Conservation (phyloP, 208 protist species). For the Wallacemonas rigidus region DNA sequence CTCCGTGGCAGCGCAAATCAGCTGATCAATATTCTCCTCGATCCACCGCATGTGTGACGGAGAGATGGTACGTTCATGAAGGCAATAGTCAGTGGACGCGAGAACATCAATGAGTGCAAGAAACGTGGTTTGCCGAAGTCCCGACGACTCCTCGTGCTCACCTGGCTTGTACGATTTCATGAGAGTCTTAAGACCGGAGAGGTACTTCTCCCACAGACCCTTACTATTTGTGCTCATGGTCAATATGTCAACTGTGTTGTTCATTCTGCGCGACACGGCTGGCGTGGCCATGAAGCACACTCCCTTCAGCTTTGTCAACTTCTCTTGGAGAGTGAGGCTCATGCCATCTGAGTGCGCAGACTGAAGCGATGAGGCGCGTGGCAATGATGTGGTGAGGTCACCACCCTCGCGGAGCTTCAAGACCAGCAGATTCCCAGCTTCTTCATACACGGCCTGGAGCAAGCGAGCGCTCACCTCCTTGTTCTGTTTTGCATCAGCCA, state of each 20-base stretch:
- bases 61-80: slow-evolving; percentile 29
- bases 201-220: slow-evolving; percentile 44
- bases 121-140: slow-evolving; percentile 33
- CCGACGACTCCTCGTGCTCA: slow-evolving; percentile 6
- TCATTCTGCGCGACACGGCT: slow-evolving; percentile 34
- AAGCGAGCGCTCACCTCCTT: slow-evolving; percentile 21
- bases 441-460: slow-evolving; percentile 28
- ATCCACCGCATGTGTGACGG: slow-evolving; percentile 30
- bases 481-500: slow-evolving; percentile 1
- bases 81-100: slow-evolving; percentile 48
- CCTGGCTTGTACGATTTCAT: slow-evolving; percentile 10
- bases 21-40: slow-evolving; percentile 29
- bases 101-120: slow-evolving; percentile 55
- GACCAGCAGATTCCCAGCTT: slow-evolving; percentile 24
- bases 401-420: not conserved
- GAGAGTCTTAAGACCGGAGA: slow-evolving; percentile 27
- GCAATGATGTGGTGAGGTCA: not conserved
- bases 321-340: slow-evolving; percentile 13
- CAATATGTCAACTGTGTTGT: slow-evolving; percentile 36
- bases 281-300: slow-evolving; percentile 49
- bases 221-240: slow-evolving; percentile 44
- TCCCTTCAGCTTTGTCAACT: slow-evolving; percentile 34
- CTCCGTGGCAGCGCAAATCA: slow-evolving; percentile 32
- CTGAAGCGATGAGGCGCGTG: slow-evolving; percentile 8
- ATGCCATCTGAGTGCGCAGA: slow-evolving; percentile 12